Percentiles rank a stretch among this genome's conserved stretches.
Conservation (phyloP, 495 filamentous ascomycete genomes). For the Massariosphaeria phaeospora region DNA sequence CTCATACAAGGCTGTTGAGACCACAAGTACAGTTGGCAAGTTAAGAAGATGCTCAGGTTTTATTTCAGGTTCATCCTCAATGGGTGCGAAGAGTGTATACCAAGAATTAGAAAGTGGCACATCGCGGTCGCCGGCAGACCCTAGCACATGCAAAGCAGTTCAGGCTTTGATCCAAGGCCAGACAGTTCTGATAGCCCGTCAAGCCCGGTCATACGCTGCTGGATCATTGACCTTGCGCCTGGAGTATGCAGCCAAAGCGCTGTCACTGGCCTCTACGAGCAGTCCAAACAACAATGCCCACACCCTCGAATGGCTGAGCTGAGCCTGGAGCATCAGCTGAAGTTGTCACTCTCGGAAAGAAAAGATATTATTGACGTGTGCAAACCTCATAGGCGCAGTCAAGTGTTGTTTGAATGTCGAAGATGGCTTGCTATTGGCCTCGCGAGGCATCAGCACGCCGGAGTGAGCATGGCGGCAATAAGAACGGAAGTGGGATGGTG, state of each 20-base stretch:
- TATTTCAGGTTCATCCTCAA: slow-evolving; percentile 1
- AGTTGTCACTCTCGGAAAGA: too few species aligned
- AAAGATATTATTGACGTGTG: too few species aligned
- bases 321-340: too few species aligned
- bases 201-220: neutral
- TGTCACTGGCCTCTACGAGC: neutral
- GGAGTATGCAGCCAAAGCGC: neutral
- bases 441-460: too few species aligned
- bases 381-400: too few species aligned
- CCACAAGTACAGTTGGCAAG: neutral
- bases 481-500: too few species aligned
- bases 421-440: too few species aligned
- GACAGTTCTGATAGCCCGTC: neutral
- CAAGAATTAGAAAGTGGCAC: neutral
- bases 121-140: neutral
- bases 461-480: too few species aligned
- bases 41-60: neutral
- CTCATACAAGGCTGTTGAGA: too few species aligned
- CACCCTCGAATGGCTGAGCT: slow-evolving; percentile 7
- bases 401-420: too few species aligned
- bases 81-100: neutral
- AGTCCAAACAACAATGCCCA: neutral
- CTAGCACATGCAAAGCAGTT: neutral
- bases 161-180: neutral
- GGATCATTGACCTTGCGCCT: neutral